These are phyloP conservation scores for Wallacemonas rigidus DNA, from an alignment of 208 protist species.

Conservation along the genomic window DNA sequence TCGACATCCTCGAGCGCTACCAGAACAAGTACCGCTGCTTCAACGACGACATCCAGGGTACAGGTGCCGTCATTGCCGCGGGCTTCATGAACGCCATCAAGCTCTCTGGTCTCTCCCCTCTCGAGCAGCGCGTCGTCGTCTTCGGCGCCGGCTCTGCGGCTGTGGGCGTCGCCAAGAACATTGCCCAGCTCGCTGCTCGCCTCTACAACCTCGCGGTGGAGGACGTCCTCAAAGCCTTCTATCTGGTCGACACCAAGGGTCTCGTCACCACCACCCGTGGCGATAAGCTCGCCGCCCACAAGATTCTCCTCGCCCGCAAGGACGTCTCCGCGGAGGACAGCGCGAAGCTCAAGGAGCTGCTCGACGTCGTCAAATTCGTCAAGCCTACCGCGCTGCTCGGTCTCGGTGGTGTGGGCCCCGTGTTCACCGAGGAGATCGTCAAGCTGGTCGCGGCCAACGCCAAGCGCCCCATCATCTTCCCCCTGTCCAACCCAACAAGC, in stretches of 20 bases:
- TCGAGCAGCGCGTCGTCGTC: constrained; percentile 82
- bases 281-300: constrained; percentile 86
- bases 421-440: constrained; percentile 96
- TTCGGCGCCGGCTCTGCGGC: constrained; percentile 95
- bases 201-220: constrained; percentile 65
- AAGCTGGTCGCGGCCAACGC: constrained; percentile 70
- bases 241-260: constrained; percentile 92
- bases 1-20: constrained; percentile 94
- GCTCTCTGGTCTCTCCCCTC: constrained; percentile 44
- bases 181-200: constrained; percentile 75
- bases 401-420: constrained; percentile 87
- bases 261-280: constrained; percentile 85
- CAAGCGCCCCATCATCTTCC: constrained; percentile 95
- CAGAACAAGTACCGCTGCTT: constrained; percentile 93
- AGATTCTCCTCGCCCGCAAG: constrained; percentile 85
- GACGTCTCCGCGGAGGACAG: constrained; percentile 76
- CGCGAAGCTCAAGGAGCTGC: constrained; percentile 51
- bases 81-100: constrained; percentile 91
- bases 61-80: constrained; percentile 93
- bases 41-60: constrained; percentile 99
- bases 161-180: constrained; percentile 94
- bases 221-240: constrained; percentile 87
- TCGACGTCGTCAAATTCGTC: constrained; percentile 82
- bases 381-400: constrained; percentile 96
- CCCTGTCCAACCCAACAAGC: constrained; percentile 95